phyloP scores from a whole-genome alignment of 257 asterid genomes.

The Nicotiana tomentosiformis region DNA sequence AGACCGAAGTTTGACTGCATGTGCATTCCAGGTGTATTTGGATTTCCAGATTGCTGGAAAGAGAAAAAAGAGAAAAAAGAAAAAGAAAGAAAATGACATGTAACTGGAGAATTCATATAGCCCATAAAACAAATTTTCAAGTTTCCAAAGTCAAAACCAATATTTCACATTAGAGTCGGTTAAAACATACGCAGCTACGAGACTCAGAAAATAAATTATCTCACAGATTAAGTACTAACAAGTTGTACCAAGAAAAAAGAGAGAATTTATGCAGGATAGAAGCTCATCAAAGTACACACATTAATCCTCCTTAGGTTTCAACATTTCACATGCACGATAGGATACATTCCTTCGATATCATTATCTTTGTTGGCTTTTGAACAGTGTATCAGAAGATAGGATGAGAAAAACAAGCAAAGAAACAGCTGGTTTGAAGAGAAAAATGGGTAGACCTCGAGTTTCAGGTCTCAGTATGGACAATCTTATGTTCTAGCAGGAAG shows the following conservation, averaged over 20 bases:
- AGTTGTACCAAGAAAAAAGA: background rate
- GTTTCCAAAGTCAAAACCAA: background rate
- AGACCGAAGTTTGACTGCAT: conserved; percentile 49
- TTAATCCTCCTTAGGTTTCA: background rate
- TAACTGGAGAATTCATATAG: background rate
- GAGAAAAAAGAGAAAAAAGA: background rate
- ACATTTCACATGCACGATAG: background rate
- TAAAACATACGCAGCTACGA: background rate
- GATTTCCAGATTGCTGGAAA: conserved; percentile 66
- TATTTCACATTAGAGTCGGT: background rate
- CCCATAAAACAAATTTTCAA: background rate
- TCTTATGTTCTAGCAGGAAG: background rate
- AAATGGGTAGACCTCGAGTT: background rate
- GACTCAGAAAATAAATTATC: background rate
- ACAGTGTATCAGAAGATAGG: background rate
- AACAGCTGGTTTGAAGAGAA: background rate
- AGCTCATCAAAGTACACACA: background rate
- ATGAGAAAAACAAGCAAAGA: background rate
- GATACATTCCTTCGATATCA: background rate
- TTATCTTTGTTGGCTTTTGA: too few relatives aligned
- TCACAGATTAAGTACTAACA: background rate
- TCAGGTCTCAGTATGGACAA: background rate
- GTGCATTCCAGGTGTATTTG: conserved; percentile 52
- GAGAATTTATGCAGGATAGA: background rate
- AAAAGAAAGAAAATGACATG: background rate